A percentile compares a stretch with the other conserved stretches of the same genome.
These are phyloP conservation scores for Claviceps lovelessii DNA, from an alignment of 2,329 filamentous ascomycete species.

Conservation along the genomic window DNA sequence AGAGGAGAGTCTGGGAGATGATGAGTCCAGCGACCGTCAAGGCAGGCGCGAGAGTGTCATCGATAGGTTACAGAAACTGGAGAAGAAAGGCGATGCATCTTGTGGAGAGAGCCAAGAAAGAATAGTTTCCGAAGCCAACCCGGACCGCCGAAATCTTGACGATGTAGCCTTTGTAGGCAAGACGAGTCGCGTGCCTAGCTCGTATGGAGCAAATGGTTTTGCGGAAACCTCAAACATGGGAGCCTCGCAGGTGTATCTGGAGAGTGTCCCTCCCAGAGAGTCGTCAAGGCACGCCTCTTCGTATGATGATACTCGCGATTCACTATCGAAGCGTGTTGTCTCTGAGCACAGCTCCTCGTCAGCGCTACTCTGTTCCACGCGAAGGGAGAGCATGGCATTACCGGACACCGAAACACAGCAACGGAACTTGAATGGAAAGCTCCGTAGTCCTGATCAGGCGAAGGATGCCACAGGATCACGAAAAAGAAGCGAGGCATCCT, in stretches of 20 bases:
- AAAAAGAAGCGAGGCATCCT: background rate
- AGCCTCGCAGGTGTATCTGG: constrained; percentile 4
- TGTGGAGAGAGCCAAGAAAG: background rate
- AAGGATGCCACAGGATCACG: no score
- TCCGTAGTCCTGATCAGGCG: background rate
- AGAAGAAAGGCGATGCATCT: background rate
- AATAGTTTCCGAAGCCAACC: background rate
- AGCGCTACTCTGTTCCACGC: background rate
- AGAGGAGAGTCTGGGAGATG: constrained; percentile 16
- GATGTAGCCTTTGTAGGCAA: background rate
- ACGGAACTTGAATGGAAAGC: background rate
- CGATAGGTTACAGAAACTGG: constrained; percentile 1
- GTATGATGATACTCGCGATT: background rate
- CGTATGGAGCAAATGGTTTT: background rate
- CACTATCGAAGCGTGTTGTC: background rate
- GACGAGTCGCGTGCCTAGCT: background rate
- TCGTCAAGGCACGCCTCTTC: constrained; percentile 7
- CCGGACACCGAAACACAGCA: background rate
- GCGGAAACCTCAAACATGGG: background rate
- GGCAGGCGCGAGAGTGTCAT: background rate
- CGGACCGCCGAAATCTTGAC: background rate
- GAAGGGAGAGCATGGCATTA: background rate
- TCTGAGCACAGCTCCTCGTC: background rate
- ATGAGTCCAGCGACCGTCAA: constrained; percentile 1
- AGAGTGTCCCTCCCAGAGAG: constrained; percentile 8